A percentile compares a stretch with the other conserved stretches of the same genome.
Evolutionary conservation across 1,284 basidiomycete species (phyloP).

Genomic region (Naganishia liquefaciens): DNA sequence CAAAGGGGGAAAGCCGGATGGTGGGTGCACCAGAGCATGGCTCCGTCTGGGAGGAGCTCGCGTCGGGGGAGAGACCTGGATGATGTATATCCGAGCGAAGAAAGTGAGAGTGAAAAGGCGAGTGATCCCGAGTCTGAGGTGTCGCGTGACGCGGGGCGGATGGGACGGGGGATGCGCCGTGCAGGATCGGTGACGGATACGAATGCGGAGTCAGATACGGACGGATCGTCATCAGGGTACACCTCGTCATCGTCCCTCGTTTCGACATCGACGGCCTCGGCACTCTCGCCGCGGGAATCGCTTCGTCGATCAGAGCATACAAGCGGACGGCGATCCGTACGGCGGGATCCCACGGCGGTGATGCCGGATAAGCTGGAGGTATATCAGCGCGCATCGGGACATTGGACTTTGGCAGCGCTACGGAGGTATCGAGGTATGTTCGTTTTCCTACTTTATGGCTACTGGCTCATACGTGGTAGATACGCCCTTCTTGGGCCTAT

Average conservation of each 20-base stretch:
- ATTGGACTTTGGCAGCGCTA: constrained; percentile 44
- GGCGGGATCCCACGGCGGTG: neutral
- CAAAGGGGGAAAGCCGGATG: constrained; percentile 47
- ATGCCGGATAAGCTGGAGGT: constrained; percentile 45
- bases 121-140: constrained; percentile 22
- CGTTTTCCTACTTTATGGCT: neutral
- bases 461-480: constrained; percentile 38
- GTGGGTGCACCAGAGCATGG: constrained; percentile 54
- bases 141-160: neutral
- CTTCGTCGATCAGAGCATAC: too few relatives aligned
- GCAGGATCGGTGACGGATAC: neutral
- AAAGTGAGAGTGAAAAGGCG: constrained; percentile 5
- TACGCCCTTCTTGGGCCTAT: constrained; percentile 49
- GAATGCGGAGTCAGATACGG: constrained; percentile 41
- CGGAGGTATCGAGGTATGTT: constrained; percentile 51
- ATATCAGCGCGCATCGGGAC: constrained; percentile 50
- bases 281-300: neutral
- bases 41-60: constrained; percentile 40
- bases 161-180: constrained; percentile 11
- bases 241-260: constrained; percentile 36
- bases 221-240: constrained; percentile 41
- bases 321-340: too few relatives aligned
- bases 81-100: constrained; percentile 13
- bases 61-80: constrained; percentile 16
- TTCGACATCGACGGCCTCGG: constrained; percentile 40